These are phyloP conservation scores for Phytophthora hybrid DNA, from an alignment of 352 stramenopile genomes.

Conservation along the genomic window DNA sequence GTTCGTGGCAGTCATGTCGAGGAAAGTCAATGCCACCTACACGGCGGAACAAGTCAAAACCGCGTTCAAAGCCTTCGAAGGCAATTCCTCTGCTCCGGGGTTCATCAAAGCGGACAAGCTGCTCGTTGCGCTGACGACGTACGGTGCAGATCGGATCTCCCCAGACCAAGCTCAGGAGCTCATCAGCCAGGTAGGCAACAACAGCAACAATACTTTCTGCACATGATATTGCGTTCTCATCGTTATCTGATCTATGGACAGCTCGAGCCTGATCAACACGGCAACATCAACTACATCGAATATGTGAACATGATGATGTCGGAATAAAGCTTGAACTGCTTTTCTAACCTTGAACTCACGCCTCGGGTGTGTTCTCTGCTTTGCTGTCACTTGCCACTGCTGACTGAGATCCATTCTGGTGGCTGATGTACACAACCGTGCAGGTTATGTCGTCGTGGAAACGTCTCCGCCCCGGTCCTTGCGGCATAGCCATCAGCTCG, in stretches of 20 bases:
- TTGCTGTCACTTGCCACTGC: slow-evolving; percentile 13
- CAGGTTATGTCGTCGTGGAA: slow-evolving; percentile 87
- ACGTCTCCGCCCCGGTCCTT: slow-evolving; percentile 56
- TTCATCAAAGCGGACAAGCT: slow-evolving; percentile 90
- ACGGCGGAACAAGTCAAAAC: slow-evolving; percentile 93
- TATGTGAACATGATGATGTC: slow-evolving; percentile 97
- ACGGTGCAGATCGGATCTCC: slow-evolving; percentile 92
- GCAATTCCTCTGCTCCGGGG: slow-evolving; percentile 63
- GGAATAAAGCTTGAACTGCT: slow-evolving; percentile 50
- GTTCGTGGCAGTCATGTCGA: slow-evolving; percentile 95
- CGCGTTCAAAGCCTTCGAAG: slow-evolving; percentile 88
- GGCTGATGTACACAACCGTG: slow-evolving; percentile 72
- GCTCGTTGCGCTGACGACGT: slow-evolving; percentile 88
- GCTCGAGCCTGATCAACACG: slow-evolving; percentile 92
- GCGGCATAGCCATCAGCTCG: slow-evolving; percentile 65
- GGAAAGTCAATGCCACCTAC: slow-evolving; percentile 95
- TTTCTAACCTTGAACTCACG: slow-evolving; percentile 17
- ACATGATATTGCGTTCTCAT: not conserved
- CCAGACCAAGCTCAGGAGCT: slow-evolving; percentile 93
- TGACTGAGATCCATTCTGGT: slow-evolving; percentile 23
- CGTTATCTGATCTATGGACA: slow-evolving; percentile 36
- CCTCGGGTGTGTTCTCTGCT: slow-evolving; percentile 13
- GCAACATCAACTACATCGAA: slow-evolving; percentile 94
- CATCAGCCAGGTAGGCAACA: slow-evolving; percentile 77
- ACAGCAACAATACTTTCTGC: slow-evolving; percentile 1